Evolutionary conservation across 1,284 basidiomycete genomes (phyloP).

Genomic region (Trichosporon sp.): DNA sequence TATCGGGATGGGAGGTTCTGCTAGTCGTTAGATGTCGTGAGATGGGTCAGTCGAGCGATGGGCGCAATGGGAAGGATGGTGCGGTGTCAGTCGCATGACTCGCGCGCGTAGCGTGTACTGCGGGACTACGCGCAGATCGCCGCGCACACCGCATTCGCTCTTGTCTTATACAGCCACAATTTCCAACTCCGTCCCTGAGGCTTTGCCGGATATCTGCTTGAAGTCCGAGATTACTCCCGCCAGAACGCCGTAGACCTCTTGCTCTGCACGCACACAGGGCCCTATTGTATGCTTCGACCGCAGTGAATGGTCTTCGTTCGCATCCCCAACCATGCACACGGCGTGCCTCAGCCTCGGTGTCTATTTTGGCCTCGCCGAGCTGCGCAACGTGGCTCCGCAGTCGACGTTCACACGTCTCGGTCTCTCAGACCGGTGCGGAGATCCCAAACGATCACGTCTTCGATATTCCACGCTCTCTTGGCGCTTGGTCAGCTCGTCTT

Average conservation of each 20-base stretch:
- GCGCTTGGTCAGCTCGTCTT: background rate
- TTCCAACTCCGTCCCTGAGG: background rate
- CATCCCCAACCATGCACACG: background rate
- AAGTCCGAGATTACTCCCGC: background rate
- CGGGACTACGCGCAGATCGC: background rate
- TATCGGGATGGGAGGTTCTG: too few relatives aligned
- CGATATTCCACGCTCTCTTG: background rate
- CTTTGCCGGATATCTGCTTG: slow-evolving; percentile 1
- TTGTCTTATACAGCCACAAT: background rate
- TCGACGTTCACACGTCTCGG: slow-evolving; percentile 1
- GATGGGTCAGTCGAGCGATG: background rate
- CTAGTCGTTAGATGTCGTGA: background rate
- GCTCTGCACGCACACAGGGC: background rate
- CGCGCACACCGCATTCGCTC: background rate
- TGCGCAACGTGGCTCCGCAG: slow-evolving; percentile 9
- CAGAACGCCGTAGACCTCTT: background rate
- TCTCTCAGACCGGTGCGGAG: background rate
- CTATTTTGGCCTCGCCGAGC: background rate
- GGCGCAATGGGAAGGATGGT: background rate
- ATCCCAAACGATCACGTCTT: background rate
- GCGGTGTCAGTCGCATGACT: background rate
- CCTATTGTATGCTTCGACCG: too few relatives aligned
- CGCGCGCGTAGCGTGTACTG: background rate
- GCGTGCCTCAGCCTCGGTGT: background rate
- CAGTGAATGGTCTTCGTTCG: background rate